Evolutionary conservation across 805 yeast genomes (phyloP), one percentile per base, ranked within the genome.

Genomic region (Candida andamanensis): DNA sequence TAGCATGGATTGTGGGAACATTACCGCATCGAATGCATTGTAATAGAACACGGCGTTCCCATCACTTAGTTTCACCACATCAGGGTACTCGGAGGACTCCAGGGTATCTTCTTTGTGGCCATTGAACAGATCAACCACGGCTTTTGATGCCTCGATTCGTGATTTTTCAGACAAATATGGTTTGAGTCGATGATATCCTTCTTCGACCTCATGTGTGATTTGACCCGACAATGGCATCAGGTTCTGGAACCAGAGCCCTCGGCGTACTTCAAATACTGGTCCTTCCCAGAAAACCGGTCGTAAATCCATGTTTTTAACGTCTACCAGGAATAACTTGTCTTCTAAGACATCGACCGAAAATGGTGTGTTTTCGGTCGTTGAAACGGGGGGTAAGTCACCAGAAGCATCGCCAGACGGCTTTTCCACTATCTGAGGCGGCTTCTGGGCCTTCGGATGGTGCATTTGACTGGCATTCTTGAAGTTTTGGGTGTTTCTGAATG

Each of bases 271-370:
- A 50, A 78, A 90, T 0, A 64, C 59, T 0, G 96, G 92, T 1
- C 97, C 97, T 6, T 76, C 78, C 97, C 97, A 90, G 52, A 78
- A 90, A 0, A 79, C 71, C 0, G 97, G 94, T 3, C 58, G 42
- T 46, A 89, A 53, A 29, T 67, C 68, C 55, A 77, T 67, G 5
- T 59, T 54, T 1, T 49, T 40, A 14, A 90, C 39, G 46, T 85
- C 76, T 4, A 86, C 95, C 46, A 77, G 75, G 46, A 83, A 84
- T 16, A 90, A 60, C 15, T 74, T 72, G 49, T 89, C 97, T 46
- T 85, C 95, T 49, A 80, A 80, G 1, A 90, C 97, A 1, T 72
- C 71, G 3, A 82, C 72, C n/a, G n/a, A n/a, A n/a, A 2, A 39
- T 24, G 2, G 40, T 36, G 8, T 29, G n/a, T n/a, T n/a, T n/a